A percentile compares a stretch with the other conserved stretches of the same genome.
These are phyloP conservation scores for Kwoniella bestiolae DNA, from an alignment of 768 basidiomycete species.

Conservation along the genomic window DNA sequence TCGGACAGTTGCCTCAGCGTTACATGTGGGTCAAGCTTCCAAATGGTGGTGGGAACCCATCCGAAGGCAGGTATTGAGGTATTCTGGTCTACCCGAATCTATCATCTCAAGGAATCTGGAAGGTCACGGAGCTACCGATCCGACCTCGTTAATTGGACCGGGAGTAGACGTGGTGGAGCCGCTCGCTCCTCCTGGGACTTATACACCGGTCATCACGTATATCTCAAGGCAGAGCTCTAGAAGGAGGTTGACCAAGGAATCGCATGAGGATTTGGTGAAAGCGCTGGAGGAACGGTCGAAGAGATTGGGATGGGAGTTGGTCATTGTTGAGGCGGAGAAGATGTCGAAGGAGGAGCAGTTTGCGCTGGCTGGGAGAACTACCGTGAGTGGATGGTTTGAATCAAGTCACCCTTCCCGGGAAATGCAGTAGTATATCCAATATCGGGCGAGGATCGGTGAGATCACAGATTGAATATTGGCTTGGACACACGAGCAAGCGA, in stretches of 20 bases:
- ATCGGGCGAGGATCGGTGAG: too few species aligned
- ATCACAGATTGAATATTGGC: too few species aligned
- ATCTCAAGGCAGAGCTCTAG: conserved; percentile 80
- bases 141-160: conserved; percentile 24
- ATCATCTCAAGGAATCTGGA: conserved; percentile 50
- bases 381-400: conserved; percentile 46
- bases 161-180: conserved; percentile 28
- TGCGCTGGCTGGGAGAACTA: conserved; percentile 54
- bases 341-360: conserved; percentile 56
- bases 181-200: conserved; percentile 31
- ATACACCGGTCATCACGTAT: conserved; percentile 83
- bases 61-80: conserved; percentile 68
- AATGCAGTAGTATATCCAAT: too few species aligned
- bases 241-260: conserved; percentile 73
- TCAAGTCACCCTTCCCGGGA: too few species aligned
- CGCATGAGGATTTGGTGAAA: conserved; percentile 77
- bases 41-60: conserved; percentile 79
- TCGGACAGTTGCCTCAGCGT: conserved; percentile 72
- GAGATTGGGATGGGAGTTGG: conserved; percentile 70
- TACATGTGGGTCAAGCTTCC: conserved; percentile 59
- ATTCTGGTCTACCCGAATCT: conserved; percentile 63
- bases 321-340: conserved; percentile 56
- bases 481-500: background rate
- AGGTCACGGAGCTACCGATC: conserved; percentile 52
- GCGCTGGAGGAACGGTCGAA: conserved; percentile 73